Conservation (phyloP, 225 moss, liverwort and hornwort genomes). For the Straminergon stramineum region DNA sequence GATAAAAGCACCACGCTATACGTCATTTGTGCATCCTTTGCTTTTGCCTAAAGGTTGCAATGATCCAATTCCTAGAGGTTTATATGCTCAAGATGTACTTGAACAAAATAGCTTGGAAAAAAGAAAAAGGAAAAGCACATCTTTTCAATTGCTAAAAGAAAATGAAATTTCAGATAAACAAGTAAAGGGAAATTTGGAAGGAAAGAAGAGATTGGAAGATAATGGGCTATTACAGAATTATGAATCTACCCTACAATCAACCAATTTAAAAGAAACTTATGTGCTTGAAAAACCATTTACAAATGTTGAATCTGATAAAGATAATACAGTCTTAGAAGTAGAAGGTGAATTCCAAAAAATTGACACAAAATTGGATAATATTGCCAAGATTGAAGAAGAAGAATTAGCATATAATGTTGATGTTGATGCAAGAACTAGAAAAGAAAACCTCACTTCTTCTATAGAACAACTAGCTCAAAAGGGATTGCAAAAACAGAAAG, state of each 20-base stretch:
- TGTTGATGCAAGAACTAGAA: fast-evolving
- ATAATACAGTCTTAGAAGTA: not conserved
- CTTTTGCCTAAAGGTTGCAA: slow-evolving; percentile 9
- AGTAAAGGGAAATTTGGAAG: not conserved
- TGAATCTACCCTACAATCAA: not conserved
- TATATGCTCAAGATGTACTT: not conserved
- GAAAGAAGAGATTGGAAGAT: not conserved
- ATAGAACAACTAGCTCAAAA: not conserved
- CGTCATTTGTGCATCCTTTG: not conserved
- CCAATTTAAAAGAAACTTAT: not conserved
- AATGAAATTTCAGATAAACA: not conserved
- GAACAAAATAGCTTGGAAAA: not conserved
- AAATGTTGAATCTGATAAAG: not conserved
- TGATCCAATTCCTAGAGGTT: not conserved
- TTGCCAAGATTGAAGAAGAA: not conserved
- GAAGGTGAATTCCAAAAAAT: not conserved
- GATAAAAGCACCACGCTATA: slow-evolving; percentile 15
- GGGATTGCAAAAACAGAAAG: not conserved
- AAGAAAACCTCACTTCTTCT: not conserved
- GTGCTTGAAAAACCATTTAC: not conserved
- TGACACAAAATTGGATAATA: not conserved
- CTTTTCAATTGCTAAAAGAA: not conserved
- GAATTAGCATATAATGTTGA: not conserved
- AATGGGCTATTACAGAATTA: not conserved
- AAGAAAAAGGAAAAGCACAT: not conserved